Evolutionary conservation across 768 basidiomycete genomes (phyloP).

Genomic region (Boletus coccyginus): DNA sequence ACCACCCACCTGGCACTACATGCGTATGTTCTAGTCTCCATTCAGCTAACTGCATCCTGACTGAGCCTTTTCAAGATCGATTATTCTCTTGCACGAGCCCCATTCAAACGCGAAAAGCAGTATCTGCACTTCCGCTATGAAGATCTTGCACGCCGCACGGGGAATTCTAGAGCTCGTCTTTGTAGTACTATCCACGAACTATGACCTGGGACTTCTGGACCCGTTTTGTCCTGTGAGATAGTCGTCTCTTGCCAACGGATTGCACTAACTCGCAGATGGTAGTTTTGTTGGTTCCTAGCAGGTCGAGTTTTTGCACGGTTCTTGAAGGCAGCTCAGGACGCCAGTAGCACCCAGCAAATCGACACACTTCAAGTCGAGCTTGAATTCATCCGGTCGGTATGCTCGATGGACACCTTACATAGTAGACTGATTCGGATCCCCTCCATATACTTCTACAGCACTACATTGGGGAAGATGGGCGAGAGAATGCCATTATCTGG

Average conservation of each 20-base stretch:
- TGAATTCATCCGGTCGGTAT: slow-evolving; percentile 62
- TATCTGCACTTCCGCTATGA: slow-evolving; percentile 66
- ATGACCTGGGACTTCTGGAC: slow-evolving; percentile 66
- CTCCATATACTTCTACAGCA: slow-evolving; percentile 32
- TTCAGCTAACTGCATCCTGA: slow-evolving; percentile 37
- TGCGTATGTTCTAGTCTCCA: slow-evolving; percentile 26
- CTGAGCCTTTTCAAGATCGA: slow-evolving; percentile 43
- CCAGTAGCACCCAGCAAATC: slow-evolving; percentile 55
- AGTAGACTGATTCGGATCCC: background rate
- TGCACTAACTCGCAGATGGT: background rate
- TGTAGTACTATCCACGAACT: slow-evolving; percentile 65
- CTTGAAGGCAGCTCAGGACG: slow-evolving; percentile 59
- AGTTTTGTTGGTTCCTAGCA: slow-evolving; percentile 71
- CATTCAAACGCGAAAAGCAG: slow-evolving; percentile 59
- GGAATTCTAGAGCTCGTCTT: slow-evolving; percentile 67
- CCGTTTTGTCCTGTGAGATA: slow-evolving; percentile 61
- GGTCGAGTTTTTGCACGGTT: slow-evolving; percentile 68
- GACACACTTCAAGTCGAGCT: slow-evolving; percentile 59
- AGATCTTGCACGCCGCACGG: slow-evolving; percentile 64
- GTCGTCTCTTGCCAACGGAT: background rate
- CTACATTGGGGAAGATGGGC: slow-evolving; percentile 59
- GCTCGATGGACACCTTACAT: background rate
- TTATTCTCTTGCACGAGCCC: slow-evolving; percentile 72
- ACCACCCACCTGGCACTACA: slow-evolving; percentile 31
- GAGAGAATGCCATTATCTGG: slow-evolving; percentile 65